Conservation (phyloP, 768 basidiomycete species). For the Strobilomyces confusus region DNA sequence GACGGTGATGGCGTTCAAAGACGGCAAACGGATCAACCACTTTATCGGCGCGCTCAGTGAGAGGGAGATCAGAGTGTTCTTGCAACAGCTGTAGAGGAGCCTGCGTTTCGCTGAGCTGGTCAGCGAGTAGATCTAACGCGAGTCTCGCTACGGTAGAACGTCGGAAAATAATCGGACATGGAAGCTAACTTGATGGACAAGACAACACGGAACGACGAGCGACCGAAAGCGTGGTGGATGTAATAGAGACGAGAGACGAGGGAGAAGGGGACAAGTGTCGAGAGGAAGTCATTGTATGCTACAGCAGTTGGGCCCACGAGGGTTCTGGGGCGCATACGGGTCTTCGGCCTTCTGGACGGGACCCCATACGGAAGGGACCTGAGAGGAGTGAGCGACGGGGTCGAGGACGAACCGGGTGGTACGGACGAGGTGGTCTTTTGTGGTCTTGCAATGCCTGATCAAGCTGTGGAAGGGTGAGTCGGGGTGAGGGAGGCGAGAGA, state of each 20-base stretch:
- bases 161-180: neutral
- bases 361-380: conserved; percentile 98
- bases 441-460: conserved; percentile 71
- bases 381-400: conserved; percentile 19
- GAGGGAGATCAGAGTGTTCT: conserved; percentile 40
- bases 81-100: conserved; percentile 35
- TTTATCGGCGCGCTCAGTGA: conserved; percentile 62
- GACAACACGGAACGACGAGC: conserved; percentile 7
- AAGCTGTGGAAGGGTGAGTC: conserved; percentile 40
- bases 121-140: neutral
- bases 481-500: neutral
- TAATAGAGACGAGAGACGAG: conserved; percentile 17
- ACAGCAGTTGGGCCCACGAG: conserved; percentile 51
- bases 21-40: conserved; percentile 52
- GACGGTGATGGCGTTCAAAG: conserved; percentile 73
- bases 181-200: conserved; percentile 9
- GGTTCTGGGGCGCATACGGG: conserved; percentile 76
- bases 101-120: neutral
- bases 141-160: conserved; percentile 10
- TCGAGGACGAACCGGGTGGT: neutral
- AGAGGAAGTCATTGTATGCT: conserved; percentile 46
- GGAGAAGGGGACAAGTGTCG: neutral
- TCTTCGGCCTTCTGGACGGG: conserved; percentile 89
- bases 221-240: conserved; percentile 8
- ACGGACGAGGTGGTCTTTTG: conserved; percentile 64